Percentiles rank a stretch among this genome's conserved stretches.
phyloP scores from a whole-genome alignment of 1,284 basidiomycete genomes.

The Austropuccinia psidii region DNA sequence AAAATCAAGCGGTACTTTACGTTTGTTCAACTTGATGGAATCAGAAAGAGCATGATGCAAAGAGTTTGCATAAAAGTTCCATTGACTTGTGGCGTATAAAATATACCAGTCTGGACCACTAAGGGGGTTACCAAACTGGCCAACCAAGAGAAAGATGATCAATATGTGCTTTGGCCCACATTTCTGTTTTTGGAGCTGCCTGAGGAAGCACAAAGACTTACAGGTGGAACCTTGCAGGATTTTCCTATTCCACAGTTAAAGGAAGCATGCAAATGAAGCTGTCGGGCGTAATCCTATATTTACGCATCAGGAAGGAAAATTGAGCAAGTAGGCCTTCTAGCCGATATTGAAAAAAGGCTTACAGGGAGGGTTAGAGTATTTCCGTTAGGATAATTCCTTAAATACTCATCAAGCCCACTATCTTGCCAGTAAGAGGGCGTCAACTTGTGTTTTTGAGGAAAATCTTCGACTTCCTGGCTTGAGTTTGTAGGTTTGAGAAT shows the following conservation, averaged over 20 bases:
- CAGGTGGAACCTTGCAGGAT: conserved; percentile 13
- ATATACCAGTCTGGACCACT: conserved; percentile 19
- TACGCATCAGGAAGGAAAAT: neutral
- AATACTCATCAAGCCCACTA: conserved; percentile 20
- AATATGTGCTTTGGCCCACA: neutral
- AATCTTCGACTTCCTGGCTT: too few relatives aligned
- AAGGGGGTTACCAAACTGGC: neutral
- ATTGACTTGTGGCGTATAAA: conserved; percentile 16
- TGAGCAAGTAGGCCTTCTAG: neutral
- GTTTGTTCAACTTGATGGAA: neutral
- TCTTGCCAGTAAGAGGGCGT: conserved; percentile 28
- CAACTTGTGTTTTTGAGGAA: neutral
- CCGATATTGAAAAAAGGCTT: neutral
- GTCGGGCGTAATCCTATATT: conserved; percentile 21
- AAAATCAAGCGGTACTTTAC: neutral
- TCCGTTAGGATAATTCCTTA: conserved; percentile 32
- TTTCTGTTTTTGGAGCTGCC: neutral
- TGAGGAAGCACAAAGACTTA: conserved; percentile 1
- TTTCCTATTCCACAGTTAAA: conserved; percentile 32
- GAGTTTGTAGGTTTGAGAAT: too few relatives aligned
- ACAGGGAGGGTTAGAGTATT: conserved; percentile 29
- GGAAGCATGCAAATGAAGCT: neutral
- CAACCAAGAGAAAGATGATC: neutral
- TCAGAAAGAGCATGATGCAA: neutral
- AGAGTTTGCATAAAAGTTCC: conserved; percentile 34